Base-by-base conservation (phyloP, 2,329 filamentous ascomycete species). In the Neoarthrinium moseri region DNA sequence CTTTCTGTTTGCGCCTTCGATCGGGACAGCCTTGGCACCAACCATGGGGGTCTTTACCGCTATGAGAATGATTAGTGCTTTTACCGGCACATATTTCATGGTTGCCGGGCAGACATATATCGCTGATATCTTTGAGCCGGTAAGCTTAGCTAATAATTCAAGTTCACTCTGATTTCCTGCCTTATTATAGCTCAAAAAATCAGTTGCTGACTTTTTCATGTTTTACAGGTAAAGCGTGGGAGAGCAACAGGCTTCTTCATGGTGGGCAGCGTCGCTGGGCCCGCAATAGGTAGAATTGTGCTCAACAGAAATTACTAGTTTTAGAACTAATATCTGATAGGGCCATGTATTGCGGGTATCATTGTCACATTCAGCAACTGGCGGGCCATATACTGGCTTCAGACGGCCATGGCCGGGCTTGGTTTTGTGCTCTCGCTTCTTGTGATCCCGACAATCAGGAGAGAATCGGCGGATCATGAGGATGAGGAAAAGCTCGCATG, bases 231-330 rank as follows among this genome's bases (percentile, higher is more conserved):
- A 4, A 30, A 33, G 12, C 18, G 41, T 22, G 36, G 40, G 21
- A 30, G 65, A 2, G 70, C 70, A 4, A 63, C 67, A 2, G 70
- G 68, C 0, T 70, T 67, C 50, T 69, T 73, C 44, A 66, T 72
- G 59, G 58, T 62, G 26, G 70, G 70, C 5, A 67, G 63, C 2
- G 67, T 72, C 8, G 57, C 62, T 39, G 71, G 71, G 0, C 68
- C 70, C 46, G 68, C 70, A 11, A 56, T 72, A 45, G 68, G 68
- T 70, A 57, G 32, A 42, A 26, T 15, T 13, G n/a, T 29, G 5
- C 0, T 22, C 11, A 15, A 12, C 23, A 1, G n/a, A 7, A 13
- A 17, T 10, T 23, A 20, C 18, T 13, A 30, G 11, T 26, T 4
- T 2, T 21, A 6, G 13, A 10, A n/a, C 15, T 34, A 5, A 8